These are phyloP conservation scores for Tympanopsis confertula DNA, from an alignment of 2,329 filamentous ascomycete species.

Conservation along the genomic window DNA sequence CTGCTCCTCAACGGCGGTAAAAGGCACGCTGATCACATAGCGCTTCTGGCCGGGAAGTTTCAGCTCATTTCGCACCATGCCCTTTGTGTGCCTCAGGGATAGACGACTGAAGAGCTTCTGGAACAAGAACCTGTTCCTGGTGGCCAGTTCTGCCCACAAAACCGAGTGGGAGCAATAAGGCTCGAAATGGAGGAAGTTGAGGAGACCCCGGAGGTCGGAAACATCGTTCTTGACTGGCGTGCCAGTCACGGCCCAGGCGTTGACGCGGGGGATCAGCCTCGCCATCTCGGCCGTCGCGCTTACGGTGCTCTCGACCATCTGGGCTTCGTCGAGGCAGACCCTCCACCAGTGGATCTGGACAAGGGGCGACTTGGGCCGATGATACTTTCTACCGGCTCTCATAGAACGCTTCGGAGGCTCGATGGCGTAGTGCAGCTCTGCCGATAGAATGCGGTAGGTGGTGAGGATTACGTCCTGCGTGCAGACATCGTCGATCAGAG, in stretches of 20 bases:
- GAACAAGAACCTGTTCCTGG: conserved; percentile 51
- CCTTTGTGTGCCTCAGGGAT: conserved; percentile 31
- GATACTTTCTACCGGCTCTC: conserved; percentile 54
- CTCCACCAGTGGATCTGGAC: conserved; percentile 81
- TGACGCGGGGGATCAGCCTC: conserved; percentile 66
- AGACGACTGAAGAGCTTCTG: conserved; percentile 58
- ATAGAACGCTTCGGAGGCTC: conserved; percentile 57
- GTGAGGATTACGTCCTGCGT: conserved; percentile 49
- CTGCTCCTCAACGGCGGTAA: not conserved
- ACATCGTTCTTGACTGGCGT: conserved; percentile 78
- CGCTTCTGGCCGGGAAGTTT: not conserved
- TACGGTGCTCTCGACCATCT: conserved; percentile 86
- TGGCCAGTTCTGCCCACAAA: conserved; percentile 58
- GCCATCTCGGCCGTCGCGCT: conserved; percentile 74
- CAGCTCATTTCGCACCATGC: not conserved
- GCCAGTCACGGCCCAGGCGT: conserved; percentile 85
- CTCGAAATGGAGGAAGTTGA: conserved; percentile 70
- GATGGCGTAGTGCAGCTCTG: conserved; percentile 68
- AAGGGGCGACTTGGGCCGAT: conserved; percentile 62
- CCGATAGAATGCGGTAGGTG: conserved; percentile 58
- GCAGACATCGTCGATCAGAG: conserved; percentile 30
- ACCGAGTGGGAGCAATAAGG: conserved; percentile 57
- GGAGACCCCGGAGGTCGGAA: conserved; percentile 64
- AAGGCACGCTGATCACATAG: not conserved
- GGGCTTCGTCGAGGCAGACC: conserved; percentile 66